Conservation (phyloP, 2,329 filamentous ascomycete genomes). For the Aulographum hederae region DNA sequence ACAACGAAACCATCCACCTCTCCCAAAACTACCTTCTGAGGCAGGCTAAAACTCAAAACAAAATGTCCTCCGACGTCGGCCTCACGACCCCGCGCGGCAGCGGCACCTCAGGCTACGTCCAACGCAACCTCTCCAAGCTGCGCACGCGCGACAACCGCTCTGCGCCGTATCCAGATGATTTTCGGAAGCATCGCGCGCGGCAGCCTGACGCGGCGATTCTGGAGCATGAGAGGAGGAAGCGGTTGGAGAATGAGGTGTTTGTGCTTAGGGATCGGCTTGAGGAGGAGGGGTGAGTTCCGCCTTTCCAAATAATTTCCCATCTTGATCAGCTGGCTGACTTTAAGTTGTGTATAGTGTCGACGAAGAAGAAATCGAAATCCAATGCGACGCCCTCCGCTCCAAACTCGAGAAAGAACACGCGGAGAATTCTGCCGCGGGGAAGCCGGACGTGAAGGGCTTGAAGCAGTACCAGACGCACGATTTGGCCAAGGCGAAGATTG, state of each 20-base stretch:
- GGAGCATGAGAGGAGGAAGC: constrained; percentile 80
- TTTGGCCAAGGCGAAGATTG: constrained; percentile 86
- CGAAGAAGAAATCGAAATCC: constrained; percentile 78
- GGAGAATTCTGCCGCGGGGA: constrained; percentile 18
- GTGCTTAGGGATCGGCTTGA: constrained; percentile 83
- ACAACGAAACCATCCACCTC: no score
- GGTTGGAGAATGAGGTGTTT: constrained; percentile 85
- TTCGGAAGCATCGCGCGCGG: constrained; percentile 52
- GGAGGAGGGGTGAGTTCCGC: constrained; percentile 50
- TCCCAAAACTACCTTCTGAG: no score
- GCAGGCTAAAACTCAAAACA: constrained; percentile 4
- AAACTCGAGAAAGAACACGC: constrained; percentile 38
- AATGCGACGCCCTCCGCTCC: constrained; percentile 47
- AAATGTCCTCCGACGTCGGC: constrained; percentile 93
- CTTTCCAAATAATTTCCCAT: neutral
- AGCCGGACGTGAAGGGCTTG: constrained; percentile 34
- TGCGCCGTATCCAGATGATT: constrained; percentile 54
- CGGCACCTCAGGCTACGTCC: constrained; percentile 93
- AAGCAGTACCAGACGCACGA: constrained; percentile 95
- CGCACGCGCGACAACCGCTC: constrained; percentile 37
- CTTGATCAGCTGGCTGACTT: neutral
- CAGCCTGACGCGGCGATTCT: constrained; percentile 85
- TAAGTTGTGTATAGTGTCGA: constrained; percentile 37
- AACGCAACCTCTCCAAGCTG: constrained; percentile 83
- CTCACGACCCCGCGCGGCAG: constrained; percentile 86